phyloP scores from a whole-genome alignment of 768 basidiomycete genomes.

The Mycena capillaripes region DNA sequence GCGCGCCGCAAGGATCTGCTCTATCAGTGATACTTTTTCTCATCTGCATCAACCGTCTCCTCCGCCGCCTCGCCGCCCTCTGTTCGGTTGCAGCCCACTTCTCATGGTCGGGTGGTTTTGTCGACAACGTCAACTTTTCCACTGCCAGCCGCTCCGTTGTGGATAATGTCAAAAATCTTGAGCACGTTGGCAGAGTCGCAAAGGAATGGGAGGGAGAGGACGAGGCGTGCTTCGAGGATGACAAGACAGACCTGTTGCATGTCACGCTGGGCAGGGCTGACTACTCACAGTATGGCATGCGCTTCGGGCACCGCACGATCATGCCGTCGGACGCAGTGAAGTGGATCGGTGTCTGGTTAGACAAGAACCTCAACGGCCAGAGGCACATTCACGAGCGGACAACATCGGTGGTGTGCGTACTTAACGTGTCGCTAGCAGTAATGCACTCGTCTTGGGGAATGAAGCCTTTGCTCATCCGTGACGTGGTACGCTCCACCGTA shows the following conservation, averaged over 20 bases:
- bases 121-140: background rate
- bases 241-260: constrained; percentile 7
- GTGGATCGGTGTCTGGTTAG: background rate
- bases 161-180: background rate
- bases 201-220: constrained; percentile 4
- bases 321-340: background rate
- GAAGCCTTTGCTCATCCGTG: background rate
- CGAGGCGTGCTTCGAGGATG: background rate
- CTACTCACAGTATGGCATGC: background rate
- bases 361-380: background rate
- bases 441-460: background rate
- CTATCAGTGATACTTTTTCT: background rate
- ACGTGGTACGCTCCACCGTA: background rate
- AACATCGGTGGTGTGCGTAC: background rate
- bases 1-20: background rate
- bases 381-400: background rate
- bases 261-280: background rate
- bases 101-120: background rate
- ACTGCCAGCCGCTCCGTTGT: background rate
- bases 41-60: background rate
- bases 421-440: background rate
- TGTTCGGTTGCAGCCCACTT: background rate
- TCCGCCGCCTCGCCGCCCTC: background rate
- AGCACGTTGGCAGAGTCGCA: background rate
- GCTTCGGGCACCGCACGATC: background rate